Evolutionary conservation across 225 moss, liverwort and hornwort genomes (phyloP), one percentile per base, ranked within the genome.

Genomic region (Polytrichum commune): DNA sequence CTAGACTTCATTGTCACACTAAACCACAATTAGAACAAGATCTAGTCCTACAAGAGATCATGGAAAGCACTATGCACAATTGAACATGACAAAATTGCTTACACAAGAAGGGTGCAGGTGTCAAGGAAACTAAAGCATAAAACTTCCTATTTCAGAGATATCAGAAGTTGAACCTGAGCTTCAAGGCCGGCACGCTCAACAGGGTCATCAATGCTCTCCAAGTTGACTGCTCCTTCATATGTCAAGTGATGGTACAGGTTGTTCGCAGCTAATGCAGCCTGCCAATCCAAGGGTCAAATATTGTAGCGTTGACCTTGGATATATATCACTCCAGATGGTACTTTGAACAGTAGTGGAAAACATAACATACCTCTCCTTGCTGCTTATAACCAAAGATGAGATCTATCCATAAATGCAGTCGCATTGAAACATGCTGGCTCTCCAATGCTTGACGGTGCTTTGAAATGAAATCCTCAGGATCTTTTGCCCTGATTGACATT

Each of bases 371-470:
- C 94, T 98, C 92, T 68, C 92, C 97, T 64, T 84, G 91, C 81
- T 94, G 94, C 73, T 98, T 98, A 77, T 81, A 76, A 72, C 97
- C 97, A 80, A 98, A 98, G 61, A 98, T 98, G 25, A 98, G 80
- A 87, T 98, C 97, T 77, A 98, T 95, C 94, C 97, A 98, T 60
- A 82, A 53, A 82, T 98, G 94, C 64, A 98, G 73, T 71, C 87
- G 88, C 90, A 91, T 87, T 60, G 94, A 98, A 63, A 94, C 97
- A 81, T 93, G 94, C 69, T 98, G 92, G 82, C 94, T 89, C 78
- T 98, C 97, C 79, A 98, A 81, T 80, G 94, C 97, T 79, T 94
- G 77, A 60, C 97, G 91, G 81, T 94, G 92, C 84, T 98, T 94
- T 58, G 78, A 76, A 62, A 98, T 88, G 53, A 94, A 98, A 74